Evolutionary conservation across 768 basidiomycete genomes (phyloP), one percentile per base, ranked within the genome.

Genomic region (Amanita rimosa): DNA sequence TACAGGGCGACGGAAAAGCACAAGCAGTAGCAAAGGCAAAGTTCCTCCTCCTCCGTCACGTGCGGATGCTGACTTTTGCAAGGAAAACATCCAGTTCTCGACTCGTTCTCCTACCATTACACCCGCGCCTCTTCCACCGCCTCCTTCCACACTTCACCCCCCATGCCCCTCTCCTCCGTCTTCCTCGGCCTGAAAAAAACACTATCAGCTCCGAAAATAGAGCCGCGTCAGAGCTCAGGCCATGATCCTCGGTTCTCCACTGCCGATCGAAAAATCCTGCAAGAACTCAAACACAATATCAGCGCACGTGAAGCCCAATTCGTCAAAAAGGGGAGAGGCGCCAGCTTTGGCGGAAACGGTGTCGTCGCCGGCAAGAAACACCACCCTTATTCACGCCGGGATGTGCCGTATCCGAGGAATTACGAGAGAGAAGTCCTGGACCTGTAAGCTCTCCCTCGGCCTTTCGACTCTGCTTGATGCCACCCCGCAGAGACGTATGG

Each of bases 401-500:
- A 75, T 41, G 83, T 79, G 4, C 83, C 85, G 10, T 87, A 85
- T 59, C 83, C 85, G 6, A 68, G 80, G 53, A 76, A 72, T 56
- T 85, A 83, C 57, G 81, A 79, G 49, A 64, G 73, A 14, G 70
- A 75, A 27, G 75, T 78, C 34, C 59, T 85, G 21, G 85, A 86
- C 64, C 58, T 81, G 84, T 85, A 58, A 68, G 83, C 76, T 4
- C 24, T 21, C 6, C 6, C 34, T 16, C 40, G 9, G 11, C 27
- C 9, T 31, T 24, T 40, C 27, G 41, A 48, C 34, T 35, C 34
- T n/a, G 8, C 33, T 44, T 56, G 52, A 54, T 57, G 52, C 10
- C 46, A 57, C 51, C 49, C 22, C 55, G 46, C 57, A 85, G 84
- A 53, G 84, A 85, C 55, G 73, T 81, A 16, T 83, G 83, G 81